A percentile compares a stretch with the other conserved stretches of the same genome.
phyloP scores from a whole-genome alignment of 306 rosid genomes.

The Cucurbita pepo region DNA sequence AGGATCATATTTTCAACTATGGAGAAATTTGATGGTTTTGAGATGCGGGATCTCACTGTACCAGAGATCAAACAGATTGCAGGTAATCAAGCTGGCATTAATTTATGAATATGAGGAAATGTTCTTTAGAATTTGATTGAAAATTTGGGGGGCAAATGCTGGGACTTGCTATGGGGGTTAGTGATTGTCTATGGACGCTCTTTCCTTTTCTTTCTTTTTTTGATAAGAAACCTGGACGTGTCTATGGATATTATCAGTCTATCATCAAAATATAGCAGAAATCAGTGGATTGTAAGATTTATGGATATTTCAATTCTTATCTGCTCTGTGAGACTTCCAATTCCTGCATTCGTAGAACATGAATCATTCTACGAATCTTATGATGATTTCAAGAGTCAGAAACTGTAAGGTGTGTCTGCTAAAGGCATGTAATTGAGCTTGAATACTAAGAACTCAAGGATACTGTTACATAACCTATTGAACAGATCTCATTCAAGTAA shows the following conservation, averaged over 20 bases:
- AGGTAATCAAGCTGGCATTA: slow-evolving; percentile 24
- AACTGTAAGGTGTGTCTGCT: not conserved
- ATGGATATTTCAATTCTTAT: not conserved
- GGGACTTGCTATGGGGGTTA: not conserved
- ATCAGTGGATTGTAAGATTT: not conserved
- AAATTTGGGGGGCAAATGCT: not conserved
- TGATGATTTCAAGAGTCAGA: not conserved
- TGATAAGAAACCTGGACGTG: not conserved
- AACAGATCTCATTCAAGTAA: no score
- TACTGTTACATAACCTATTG: no score
- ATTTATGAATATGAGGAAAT: not conserved
- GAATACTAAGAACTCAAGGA: no score
- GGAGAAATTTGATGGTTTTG: slow-evolving; percentile 72
- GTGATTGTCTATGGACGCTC: not conserved
- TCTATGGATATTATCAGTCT: not conserved
- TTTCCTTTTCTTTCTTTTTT: not conserved
- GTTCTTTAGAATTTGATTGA: not conserved
- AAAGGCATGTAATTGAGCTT: not conserved
- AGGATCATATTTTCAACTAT: slow-evolving; percentile 78
- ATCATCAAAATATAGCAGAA: not conserved
- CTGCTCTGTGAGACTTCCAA: not conserved
- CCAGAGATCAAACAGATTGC: slow-evolving; percentile 89
- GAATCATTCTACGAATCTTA: not conserved
- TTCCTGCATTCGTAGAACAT: not conserved
- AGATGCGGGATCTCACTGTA: slow-evolving; percentile 58